Evolutionary conservation across 1,284 basidiomycete species (phyloP), one percentile per base, ranked within the genome.

Genomic region (Apiotrichum porosum): DNA sequence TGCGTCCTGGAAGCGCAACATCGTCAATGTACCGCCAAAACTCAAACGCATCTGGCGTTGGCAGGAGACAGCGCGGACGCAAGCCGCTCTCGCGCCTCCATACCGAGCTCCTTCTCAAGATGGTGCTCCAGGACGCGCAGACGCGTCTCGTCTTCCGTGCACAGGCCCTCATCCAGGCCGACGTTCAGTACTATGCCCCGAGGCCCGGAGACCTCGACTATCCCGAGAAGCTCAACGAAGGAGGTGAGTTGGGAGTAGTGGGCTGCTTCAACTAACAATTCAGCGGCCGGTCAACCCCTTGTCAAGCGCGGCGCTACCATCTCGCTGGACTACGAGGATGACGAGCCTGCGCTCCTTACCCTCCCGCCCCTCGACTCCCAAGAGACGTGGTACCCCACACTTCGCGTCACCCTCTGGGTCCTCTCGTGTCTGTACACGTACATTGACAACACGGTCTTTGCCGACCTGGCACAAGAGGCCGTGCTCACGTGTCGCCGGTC

Each of bases 121-220:
- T 91, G 81, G 85, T 95, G 2, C 73, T 94, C 19, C 90, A 94
- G 69, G 92, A 95, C 64, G 89, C 90, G 2, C 92, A 95, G 75
- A 95, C 92, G 6, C 76, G 90, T 44, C 72, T 95, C 42, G 89
- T 95, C 59, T 95, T 95, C 78, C 86, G 93, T 64, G 91, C 91
- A 9, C 91, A 95, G 71, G 81, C 88, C 1, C 79, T 94, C 40
- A 83, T 95, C 37, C 86, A 92, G 63, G 80, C 81, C 24, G 91
- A 95, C 42, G 88, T 95, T 35, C 76, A 85, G 60, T 83, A 87
- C 64, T 94, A 86, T 70, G 77, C 78, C 1, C 83, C 88, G 0
- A 85, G 81, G 57, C 62, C 65, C 2, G 72, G 79, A 6, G 92
- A 94, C 68, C 70, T 95, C 32, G 82, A 83, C 15, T 95, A 91